Percentiles rank a stretch among this genome's conserved stretches.
phyloP scores from a whole-genome alignment of 177 flowering plant species.

The Vitis hybrid region DNA sequence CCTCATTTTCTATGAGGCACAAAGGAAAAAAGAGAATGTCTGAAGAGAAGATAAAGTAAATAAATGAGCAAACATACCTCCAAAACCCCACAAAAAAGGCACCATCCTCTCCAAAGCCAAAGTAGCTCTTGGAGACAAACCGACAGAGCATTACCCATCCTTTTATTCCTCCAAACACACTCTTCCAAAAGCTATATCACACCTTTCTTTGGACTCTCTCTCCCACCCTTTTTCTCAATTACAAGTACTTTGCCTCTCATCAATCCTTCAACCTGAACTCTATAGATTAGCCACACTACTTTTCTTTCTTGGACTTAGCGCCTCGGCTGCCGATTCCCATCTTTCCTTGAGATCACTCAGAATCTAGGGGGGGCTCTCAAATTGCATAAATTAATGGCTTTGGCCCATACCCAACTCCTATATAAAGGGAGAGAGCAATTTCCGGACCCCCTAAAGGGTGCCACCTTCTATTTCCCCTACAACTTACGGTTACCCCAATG shows the following conservation, averaged over 20 bases:
- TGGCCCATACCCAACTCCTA: neutral
- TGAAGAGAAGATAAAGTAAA: neutral
- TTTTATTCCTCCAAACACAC: constrained; percentile 16
- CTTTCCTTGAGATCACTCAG: constrained; percentile 12
- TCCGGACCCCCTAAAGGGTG: neutral
- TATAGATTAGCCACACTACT: constrained; percentile 9
- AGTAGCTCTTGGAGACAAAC: constrained; percentile 7
- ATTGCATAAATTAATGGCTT: neutral
- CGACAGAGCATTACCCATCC: constrained; percentile 16
- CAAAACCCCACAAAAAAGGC: constrained; percentile 10
- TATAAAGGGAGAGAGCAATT: constrained; percentile 8
- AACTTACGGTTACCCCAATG: constrained; percentile 15
- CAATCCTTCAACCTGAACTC: constrained; percentile 17
- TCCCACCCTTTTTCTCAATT: constrained; percentile 11
- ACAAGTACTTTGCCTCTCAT: constrained; percentile 11
- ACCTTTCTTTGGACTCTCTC: constrained; percentile 19
- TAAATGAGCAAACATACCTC: neutral
- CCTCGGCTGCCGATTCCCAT: constrained; percentile 17
- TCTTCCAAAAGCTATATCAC: constrained; percentile 28
- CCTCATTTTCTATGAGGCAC: constrained; percentile 1
- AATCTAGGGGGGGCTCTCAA: neutral
- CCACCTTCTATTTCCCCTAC: neutral
- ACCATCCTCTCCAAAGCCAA: constrained; percentile 20
- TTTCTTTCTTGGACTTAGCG: constrained; percentile 27
- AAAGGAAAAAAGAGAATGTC: constrained; percentile 25